These are phyloP conservation scores for Theileria orientalis DNA, from an alignment of 169 alveolate species.

Conservation along the genomic window DNA sequence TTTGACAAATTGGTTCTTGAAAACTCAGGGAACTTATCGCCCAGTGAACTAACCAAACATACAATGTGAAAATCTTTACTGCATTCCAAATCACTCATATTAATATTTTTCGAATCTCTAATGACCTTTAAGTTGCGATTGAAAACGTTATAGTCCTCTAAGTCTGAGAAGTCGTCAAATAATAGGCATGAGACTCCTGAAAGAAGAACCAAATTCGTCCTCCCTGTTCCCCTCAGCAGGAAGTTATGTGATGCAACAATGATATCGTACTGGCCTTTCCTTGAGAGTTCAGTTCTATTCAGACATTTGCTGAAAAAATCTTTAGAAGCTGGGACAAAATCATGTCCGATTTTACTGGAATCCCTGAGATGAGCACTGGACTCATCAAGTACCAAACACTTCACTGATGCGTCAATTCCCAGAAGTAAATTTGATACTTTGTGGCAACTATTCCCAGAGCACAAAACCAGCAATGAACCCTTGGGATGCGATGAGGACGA, in stretches of 20 bases:
- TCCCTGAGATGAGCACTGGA: not conserved
- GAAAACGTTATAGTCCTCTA: not conserved
- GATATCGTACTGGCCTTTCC: not conserved
- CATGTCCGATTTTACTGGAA: too few relatives aligned
- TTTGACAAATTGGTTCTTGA: slow-evolving; percentile 37
- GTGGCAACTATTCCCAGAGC: not conserved
- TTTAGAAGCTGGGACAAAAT: too few relatives aligned
- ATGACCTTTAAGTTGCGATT: not conserved
- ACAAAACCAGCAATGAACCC: not conserved
- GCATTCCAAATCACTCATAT: not conserved
- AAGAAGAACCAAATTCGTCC: not conserved
- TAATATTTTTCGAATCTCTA: not conserved
- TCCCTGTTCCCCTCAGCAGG: not conserved
- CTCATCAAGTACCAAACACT: not conserved
- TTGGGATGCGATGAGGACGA: not conserved
- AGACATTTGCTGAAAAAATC: not conserved
- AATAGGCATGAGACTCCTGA: not conserved
- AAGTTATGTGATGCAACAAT: not conserved
- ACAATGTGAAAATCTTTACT: slow-evolving; percentile 25
- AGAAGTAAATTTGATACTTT: not conserved
- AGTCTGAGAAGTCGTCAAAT: not conserved
- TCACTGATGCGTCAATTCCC: not conserved
- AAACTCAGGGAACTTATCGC: slow-evolving; percentile 18
- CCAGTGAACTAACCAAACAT: slow-evolving; percentile 26
- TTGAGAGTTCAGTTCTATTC: not conserved